phyloP scores from a whole-genome alignment of 2,329 filamentous ascomycete species.

The Neoarthrinium moseri region DNA sequence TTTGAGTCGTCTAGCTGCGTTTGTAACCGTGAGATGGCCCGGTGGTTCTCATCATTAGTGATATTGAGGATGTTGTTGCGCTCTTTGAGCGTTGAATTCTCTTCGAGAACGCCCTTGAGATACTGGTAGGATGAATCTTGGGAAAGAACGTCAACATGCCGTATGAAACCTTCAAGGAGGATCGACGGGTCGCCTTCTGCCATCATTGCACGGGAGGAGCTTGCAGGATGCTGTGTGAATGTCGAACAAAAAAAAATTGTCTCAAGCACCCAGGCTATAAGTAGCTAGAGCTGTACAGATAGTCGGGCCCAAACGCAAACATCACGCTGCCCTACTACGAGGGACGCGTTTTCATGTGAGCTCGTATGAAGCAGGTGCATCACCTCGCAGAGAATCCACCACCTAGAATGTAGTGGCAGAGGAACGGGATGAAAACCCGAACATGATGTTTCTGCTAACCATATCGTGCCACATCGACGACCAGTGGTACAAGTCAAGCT shows the following conservation, averaged over 20 bases:
- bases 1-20: slow-evolving; percentile 6
- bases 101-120: slow-evolving; percentile 9
- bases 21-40: slow-evolving; percentile 5
- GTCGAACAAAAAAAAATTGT: neutral
- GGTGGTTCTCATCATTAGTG: slow-evolving; percentile 9
- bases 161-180: slow-evolving; percentile 9
- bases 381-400: neutral
- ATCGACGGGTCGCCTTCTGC: slow-evolving; percentile 6
- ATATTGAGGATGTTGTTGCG: slow-evolving; percentile 9
- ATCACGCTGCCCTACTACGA: neutral
- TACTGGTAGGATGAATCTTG: slow-evolving; percentile 7
- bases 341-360: neutral
- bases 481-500: neutral
- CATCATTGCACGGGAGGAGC: neutral
- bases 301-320: neutral
- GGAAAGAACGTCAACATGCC: slow-evolving; percentile 6
- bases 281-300: neutral
- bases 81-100: slow-evolving; percentile 6
- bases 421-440: neutral
- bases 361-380: neutral
- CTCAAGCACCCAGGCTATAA: neutral
- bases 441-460: neutral
- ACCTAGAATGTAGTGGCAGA: neutral
- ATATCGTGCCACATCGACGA: neutral
- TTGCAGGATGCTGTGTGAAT: neutral